These are phyloP conservation scores for Sequoia sempervirens DNA, from an alignment of 75 land plant genomes.

Conservation along the genomic window DNA sequence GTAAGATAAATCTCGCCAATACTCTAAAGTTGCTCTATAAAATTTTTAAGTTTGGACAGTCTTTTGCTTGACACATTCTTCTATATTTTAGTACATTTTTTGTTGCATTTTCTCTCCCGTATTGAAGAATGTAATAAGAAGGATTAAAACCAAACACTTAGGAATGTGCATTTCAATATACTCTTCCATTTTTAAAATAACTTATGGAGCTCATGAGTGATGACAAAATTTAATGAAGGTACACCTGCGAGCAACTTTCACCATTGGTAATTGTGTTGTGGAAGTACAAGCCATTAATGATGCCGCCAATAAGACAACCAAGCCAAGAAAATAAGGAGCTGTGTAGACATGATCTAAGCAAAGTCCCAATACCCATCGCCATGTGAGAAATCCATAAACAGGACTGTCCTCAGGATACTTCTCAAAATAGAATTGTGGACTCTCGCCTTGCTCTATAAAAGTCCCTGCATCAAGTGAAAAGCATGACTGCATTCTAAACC, in stretches of 20 bases:
- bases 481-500: neutral
- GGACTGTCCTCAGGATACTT: slow-evolving; percentile 83
- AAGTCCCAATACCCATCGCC: slow-evolving; percentile 73
- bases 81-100: neutral
- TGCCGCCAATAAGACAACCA: slow-evolving; percentile 54
- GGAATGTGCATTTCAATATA: neutral
- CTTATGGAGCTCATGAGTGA: neutral
- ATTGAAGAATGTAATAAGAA: too few species aligned
- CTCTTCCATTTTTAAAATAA: neutral
- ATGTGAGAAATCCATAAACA: slow-evolving; percentile 68
- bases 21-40: neutral
- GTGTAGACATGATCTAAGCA: slow-evolving; percentile 90
- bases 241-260: slow-evolving; percentile 91
- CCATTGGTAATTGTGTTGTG: slow-evolving; percentile 85
- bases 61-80: too few species aligned
- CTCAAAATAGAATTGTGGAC: slow-evolving; percentile 67
- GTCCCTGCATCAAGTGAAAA: slow-evolving; percentile 47
- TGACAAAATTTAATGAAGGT: neutral
- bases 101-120: too few species aligned
- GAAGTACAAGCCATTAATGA: slow-evolving; percentile 99
- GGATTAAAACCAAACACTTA: neutral
- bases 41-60: neutral
- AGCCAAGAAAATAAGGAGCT: slow-evolving; percentile 78
- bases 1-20: neutral
- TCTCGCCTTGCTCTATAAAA: slow-evolving; percentile 76